phyloP scores from a whole-genome alignment of 176 grass and related monocot genomes.

The Zizania latifolia region DNA sequence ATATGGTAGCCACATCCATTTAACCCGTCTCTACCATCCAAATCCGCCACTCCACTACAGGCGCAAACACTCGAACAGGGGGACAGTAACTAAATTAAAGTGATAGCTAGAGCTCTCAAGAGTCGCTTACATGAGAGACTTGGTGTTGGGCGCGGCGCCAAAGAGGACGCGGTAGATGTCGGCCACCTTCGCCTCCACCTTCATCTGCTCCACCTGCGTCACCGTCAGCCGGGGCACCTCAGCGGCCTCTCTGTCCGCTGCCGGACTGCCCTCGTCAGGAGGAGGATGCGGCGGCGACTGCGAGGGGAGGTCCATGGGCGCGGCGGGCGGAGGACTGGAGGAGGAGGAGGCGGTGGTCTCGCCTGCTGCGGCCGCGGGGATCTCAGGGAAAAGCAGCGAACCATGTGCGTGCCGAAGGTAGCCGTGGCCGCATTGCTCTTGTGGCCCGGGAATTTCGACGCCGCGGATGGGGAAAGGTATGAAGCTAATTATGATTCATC shows the following conservation, averaged over 20 bases:
- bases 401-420: neutral
- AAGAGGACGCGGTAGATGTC: conserved; percentile 66
- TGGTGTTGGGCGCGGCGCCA: conserved; percentile 36
- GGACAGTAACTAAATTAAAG: neutral
- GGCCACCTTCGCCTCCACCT: conserved; percentile 55
- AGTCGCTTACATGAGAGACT: conserved; percentile 52
- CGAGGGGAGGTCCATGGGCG: conserved; percentile 37
- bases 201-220: conserved; percentile 76
- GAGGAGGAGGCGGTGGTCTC: neutral
- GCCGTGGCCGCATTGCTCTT: neutral
- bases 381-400: conserved; percentile 31
- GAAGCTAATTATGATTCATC: too few species aligned
- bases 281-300: neutral
- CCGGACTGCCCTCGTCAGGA: neutral
- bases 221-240: conserved; percentile 49
- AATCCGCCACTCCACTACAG: neutral
- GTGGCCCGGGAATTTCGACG: neutral
- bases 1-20: neutral
- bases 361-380: neutral
- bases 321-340: neutral
- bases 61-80: neutral
- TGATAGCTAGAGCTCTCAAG: neutral
- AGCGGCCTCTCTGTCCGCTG: neutral
- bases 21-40: neutral
- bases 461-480: neutral